Evolutionary conservation across 352 stramenopile species (phyloP).

Genomic region (Phytophthora idaei): DNA sequence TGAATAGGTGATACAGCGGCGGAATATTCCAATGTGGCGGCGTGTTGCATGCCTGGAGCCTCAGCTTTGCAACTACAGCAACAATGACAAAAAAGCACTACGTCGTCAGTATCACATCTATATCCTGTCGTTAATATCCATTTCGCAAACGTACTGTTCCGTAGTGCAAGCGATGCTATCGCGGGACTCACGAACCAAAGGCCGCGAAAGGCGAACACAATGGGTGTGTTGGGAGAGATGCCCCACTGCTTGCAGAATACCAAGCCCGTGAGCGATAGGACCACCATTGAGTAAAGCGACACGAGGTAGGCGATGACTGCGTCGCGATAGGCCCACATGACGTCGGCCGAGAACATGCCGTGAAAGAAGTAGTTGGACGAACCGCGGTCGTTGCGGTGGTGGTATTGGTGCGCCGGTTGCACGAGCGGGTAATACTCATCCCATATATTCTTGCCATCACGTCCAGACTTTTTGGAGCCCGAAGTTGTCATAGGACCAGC

Average conservation of each 20-base stretch:
- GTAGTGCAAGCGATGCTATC: constrained; percentile 72
- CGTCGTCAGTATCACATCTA: constrained; percentile 6
- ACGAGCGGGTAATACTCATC: constrained; percentile 90
- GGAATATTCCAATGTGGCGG: constrained; percentile 86
- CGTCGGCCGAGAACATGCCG: constrained; percentile 87
- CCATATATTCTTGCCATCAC: constrained; percentile 74
- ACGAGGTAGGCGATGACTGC: constrained; percentile 84
- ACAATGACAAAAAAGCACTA: constrained; percentile 14
- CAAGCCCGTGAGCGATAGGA: constrained; percentile 79
- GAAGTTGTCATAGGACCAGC: constrained; percentile 9
- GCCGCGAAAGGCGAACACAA: constrained; percentile 60
- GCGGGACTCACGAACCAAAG: constrained; percentile 80
- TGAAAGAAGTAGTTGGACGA: constrained; percentile 90
- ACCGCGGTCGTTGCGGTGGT: constrained; percentile 71
- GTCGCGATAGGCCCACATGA: constrained; percentile 84
- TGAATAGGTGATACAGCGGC: constrained; percentile 81
- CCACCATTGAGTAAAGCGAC: constrained; percentile 77
- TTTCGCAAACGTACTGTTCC: constrained; percentile 55
- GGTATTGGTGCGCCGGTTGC: constrained; percentile 81
- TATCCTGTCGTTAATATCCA: neutral
- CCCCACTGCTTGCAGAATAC: constrained; percentile 89
- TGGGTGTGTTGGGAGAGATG: constrained; percentile 48
- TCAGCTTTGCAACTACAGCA: constrained; percentile 63
- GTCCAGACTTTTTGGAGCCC: constrained; percentile 23
- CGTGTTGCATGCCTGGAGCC: constrained; percentile 79